A percentile compares a stretch with the other conserved stretches of the same genome.
Conservation (phyloP, 1,284 basidiomycete species). For the Stereum hirsutum region DNA sequence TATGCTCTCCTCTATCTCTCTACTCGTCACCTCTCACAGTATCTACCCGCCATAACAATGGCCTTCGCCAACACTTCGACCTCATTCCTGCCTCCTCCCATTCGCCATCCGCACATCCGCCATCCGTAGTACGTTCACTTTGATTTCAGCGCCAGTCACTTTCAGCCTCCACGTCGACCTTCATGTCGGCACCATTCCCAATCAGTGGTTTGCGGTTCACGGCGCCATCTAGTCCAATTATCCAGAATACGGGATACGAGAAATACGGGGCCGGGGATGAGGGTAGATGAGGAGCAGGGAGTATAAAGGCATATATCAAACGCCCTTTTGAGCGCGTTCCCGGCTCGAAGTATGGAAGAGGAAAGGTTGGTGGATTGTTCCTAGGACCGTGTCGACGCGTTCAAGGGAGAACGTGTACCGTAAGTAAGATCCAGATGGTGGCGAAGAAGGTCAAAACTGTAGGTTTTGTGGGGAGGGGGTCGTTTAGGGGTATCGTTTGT, state of each 20-base stretch:
- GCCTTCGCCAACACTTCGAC: too few relatives aligned
- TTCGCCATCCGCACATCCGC: too few relatives aligned
- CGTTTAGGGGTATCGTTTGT: slow-evolving; percentile 43
- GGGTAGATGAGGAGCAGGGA: slow-evolving; percentile 23
- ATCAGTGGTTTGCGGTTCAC: slow-evolving; percentile 52
- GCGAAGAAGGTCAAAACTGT: slow-evolving; percentile 35
- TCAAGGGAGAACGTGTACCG: slow-evolving; percentile 25
- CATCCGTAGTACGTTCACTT: too few relatives aligned
- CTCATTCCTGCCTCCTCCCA: too few relatives aligned
- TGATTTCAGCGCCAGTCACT: too few relatives aligned
- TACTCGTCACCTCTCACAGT: too few relatives aligned
- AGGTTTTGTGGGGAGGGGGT: slow-evolving; percentile 49
- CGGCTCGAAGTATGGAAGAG: slow-evolving; percentile 31
- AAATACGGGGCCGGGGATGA: slow-evolving; percentile 48
- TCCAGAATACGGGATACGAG: slow-evolving; percentile 59
- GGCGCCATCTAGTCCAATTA: slow-evolving; percentile 59
- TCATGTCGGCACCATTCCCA: slow-evolving; percentile 43
- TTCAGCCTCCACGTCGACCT: slow-evolving; percentile 58
- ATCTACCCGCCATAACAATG: too few relatives aligned
- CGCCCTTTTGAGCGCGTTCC: slow-evolving; percentile 47
- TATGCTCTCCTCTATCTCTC: too few relatives aligned
- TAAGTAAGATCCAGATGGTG: slow-evolving; percentile 31
- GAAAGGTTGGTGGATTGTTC: slow-evolving; percentile 42
- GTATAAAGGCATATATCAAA: slow-evolving; percentile 34
- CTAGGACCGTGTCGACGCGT: slow-evolving; percentile 38